A percentile compares a stretch with the other conserved stretches of the same genome.
These are phyloP conservation scores for Hygrophila difformis DNA, from an alignment of 257 asterid genomes.

Conservation along the genomic window DNA sequence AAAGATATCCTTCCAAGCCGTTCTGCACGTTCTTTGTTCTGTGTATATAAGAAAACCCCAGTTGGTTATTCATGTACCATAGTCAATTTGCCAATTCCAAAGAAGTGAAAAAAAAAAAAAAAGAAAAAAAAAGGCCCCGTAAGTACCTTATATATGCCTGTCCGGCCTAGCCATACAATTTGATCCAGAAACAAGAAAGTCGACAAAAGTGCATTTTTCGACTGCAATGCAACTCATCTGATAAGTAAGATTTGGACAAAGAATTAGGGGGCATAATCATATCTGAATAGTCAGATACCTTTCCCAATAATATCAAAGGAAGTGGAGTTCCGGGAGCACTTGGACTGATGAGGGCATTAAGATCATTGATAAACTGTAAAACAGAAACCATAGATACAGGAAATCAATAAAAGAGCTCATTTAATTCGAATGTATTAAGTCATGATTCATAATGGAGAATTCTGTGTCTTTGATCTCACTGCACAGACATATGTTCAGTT, in stretches of 20 bases:
- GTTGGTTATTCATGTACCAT: constrained; percentile 4
- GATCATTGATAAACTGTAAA: constrained; percentile 83
- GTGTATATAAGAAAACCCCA: constrained; percentile 16
- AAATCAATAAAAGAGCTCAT: constrained; percentile 15
- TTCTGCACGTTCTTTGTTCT: constrained; percentile 86
- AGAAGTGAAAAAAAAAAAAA: neutral
- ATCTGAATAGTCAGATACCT: constrained; percentile 38
- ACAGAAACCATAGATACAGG: neutral
- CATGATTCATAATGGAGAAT: no score
- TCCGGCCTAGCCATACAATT: constrained; percentile 88
- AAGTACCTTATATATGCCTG: constrained; percentile 87
- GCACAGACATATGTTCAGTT: no score
- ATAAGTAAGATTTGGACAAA: constrained; percentile 7
- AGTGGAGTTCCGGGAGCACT: constrained; percentile 86
- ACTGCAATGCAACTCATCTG: constrained; percentile 39
- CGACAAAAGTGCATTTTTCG: constrained; percentile 88
- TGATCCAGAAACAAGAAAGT: constrained; percentile 96
- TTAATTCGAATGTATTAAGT: no score
- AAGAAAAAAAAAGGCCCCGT: no score
- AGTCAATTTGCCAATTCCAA: neutral
- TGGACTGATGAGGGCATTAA: constrained; percentile 85
- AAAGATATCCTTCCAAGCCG: constrained; percentile 83
- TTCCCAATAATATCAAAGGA: constrained; percentile 75
- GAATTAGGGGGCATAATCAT: constrained; percentile 1
- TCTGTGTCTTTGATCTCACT: no score